These are phyloP conservation scores for Syzygium aqueum DNA, from an alignment of 345 rosid species.

Conservation along the genomic window DNA sequence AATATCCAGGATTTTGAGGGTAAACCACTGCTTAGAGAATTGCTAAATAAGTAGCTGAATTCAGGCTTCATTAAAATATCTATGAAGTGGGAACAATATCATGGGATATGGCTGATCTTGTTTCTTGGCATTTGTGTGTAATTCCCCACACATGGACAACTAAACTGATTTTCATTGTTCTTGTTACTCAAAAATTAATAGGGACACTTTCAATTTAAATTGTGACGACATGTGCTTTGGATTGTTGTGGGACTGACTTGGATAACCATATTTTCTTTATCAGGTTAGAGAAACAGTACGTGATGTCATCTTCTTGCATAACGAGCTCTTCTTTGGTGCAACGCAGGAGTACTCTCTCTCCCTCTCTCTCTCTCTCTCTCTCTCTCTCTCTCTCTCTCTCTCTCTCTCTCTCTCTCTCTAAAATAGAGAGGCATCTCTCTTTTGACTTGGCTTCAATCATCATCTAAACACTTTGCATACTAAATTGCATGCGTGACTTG, in stretches of 20 bases:
- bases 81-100: background rate
- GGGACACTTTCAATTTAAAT: background rate
- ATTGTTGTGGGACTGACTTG: background rate
- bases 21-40: background rate
- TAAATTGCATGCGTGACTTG: no score
- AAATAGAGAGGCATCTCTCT: background rate
- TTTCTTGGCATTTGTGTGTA: background rate
- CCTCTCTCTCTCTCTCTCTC: background rate
- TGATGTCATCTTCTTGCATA: constrained; percentile 77
- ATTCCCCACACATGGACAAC: background rate
- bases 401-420: background rate
- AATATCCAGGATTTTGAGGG: background rate
- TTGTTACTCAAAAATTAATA: background rate
- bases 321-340: constrained; percentile 75
- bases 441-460: background rate
- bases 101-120: background rate
- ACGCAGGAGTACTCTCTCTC: constrained; percentile 66
- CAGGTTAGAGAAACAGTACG: constrained; percentile 97
- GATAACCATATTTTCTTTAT: constrained; percentile 2
- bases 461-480: background rate
- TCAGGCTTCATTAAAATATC: background rate
- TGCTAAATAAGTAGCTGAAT: background rate
- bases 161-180: background rate
- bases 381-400: background rate
- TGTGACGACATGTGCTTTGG: background rate